Evolutionary conservation across 805 yeast species (phyloP), one percentile per base, ranked within the genome.

Genomic region (Naumovozyma dairenensis): DNA sequence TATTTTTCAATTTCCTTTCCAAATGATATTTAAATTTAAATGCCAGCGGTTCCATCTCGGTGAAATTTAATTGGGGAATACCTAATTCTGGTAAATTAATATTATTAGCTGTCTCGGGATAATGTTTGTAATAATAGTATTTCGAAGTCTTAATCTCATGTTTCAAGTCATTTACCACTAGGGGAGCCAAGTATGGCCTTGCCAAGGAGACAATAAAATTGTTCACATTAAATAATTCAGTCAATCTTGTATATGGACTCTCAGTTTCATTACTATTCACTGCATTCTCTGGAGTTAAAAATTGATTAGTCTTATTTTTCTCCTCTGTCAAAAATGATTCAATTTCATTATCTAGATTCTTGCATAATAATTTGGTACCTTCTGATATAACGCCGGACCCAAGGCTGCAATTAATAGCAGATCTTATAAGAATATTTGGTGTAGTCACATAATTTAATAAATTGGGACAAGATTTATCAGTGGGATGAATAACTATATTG

Each of bases 161-260:
- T 49, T 79, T 80, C 49, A 84, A 67, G 51, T 85, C 96, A 43
- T 82, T 80, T 24, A 82, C 76, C 28, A 92, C 71, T 36, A 89
- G 63, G 1, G 97, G 96, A 0, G 96, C 95, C 46, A 89, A 63
- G 49, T 89, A 92, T 1, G 97, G 96, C 41, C 96, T 69, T 6
- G 97, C 95, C 43, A 89, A 66, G 15, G 96, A 83, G 1, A 87
- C 87, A 20, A 92, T 68, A 51, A 85, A 89, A 57, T 87, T 93
- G 57, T 92, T 92, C 16, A 92, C 97, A 48, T 92, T 92, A 64
- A 89, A 92, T 38, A 89, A 67, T 55, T 92, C 97, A 0, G 96
- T 80, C 31, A 89, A 67, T 35, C 95, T 65, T 1, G 92, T 81
- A 52, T 89, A 89, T 0, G 96, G 95, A 8, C 80, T 74, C 26